A percentile compares a stretch with the other conserved stretches of the same genome.
phyloP scores from a whole-genome alignment of 306 rosid species.

The Ceratonia siliqua region DNA sequence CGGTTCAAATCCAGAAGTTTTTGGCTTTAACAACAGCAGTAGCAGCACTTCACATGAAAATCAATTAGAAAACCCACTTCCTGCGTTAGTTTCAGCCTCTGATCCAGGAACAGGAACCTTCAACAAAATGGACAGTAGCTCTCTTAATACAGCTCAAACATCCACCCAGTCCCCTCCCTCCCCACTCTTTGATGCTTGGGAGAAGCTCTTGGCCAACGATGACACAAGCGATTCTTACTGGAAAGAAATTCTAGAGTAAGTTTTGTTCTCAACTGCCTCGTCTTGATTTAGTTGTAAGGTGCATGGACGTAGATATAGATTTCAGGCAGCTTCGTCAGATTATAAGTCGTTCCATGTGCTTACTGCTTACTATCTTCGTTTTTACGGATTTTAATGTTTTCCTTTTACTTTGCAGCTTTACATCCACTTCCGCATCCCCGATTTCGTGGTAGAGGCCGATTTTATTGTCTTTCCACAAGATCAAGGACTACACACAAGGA shows the following conservation, averaged over 20 bases:
- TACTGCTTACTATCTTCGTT: too few species aligned
- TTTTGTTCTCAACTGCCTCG: slow-evolving; percentile 11
- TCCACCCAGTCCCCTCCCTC: slow-evolving; percentile 40
- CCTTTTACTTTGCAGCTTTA: slow-evolving; percentile 54
- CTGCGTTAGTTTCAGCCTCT: slow-evolving; percentile 47
- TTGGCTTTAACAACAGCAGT: slow-evolving; percentile 29
- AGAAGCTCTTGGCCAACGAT: slow-evolving; percentile 67
- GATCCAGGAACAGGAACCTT: slow-evolving; percentile 30
- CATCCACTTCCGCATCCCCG: slow-evolving; percentile 43
- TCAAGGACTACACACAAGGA: slow-evolving; percentile 1
- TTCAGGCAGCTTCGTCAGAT: too few species aligned
- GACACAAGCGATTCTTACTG: slow-evolving; percentile 62
- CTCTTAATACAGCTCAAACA: slow-evolving; percentile 22
- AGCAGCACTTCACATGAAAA: slow-evolving; percentile 23
- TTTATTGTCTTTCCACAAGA: slow-evolving; percentile 3
- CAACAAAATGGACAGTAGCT: slow-evolving; percentile 44
- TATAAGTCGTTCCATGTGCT: background rate
- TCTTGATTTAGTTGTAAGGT: background rate
- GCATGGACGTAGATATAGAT: background rate
- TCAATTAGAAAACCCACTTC: slow-evolving; percentile 41
- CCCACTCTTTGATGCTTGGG: slow-evolving; percentile 61
- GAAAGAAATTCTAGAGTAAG: slow-evolving; percentile 82
- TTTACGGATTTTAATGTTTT: background rate
- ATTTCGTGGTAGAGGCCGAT: slow-evolving; percentile 41
- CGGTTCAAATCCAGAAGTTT: slow-evolving; percentile 28